phyloP scores from a whole-genome alignment of 768 basidiomycete genomes.

The Boletus insuetus region DNA sequence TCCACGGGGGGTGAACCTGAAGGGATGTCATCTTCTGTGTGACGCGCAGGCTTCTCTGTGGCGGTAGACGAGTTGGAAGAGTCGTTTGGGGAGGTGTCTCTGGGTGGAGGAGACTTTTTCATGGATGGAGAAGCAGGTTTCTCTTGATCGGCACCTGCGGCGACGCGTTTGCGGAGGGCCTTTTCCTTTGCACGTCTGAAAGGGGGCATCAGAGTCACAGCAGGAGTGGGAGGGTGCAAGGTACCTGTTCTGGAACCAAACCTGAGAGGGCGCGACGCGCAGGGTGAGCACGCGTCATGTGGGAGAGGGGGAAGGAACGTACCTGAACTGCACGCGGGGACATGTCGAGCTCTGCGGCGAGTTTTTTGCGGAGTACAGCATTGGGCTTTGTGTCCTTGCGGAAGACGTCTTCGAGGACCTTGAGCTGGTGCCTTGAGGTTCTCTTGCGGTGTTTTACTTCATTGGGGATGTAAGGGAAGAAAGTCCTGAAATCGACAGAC shows the following conservation, averaged over 20 bases:
- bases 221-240: slow-evolving; percentile 11
- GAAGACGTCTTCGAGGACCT: slow-evolving; percentile 86
- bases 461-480: slow-evolving; percentile 86
- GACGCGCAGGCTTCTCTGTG: slow-evolving; percentile 37
- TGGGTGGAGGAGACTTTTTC: slow-evolving; percentile 8
- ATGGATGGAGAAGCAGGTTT: background rate
- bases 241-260: slow-evolving; percentile 89
- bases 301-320: slow-evolving; percentile 23
- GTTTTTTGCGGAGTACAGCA: slow-evolving; percentile 69
- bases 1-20: slow-evolving; percentile 3
- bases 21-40: slow-evolving; percentile 12
- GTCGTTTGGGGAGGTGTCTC: slow-evolving; percentile 32
- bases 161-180: slow-evolving; percentile 53
- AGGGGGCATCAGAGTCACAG: slow-evolving; percentile 11
- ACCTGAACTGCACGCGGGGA: slow-evolving; percentile 95
- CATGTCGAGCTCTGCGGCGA: slow-evolving; percentile 86
- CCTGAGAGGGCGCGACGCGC: slow-evolving; percentile 45
- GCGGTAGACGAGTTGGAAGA: slow-evolving; percentile 36
- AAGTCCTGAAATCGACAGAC: slow-evolving; percentile 75
- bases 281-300: slow-evolving; percentile 18
- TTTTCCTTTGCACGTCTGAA: slow-evolving; percentile 83
- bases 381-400: slow-evolving; percentile 90
- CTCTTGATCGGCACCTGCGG: slow-evolving; percentile 21
- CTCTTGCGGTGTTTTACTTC: slow-evolving; percentile 94
- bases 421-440: slow-evolving; percentile 85